Percentiles rank a stretch among this genome's conserved stretches.
Conservation (phyloP, 2,329 filamentous ascomycete species). For the Hirsutella minnesotensis region DNA sequence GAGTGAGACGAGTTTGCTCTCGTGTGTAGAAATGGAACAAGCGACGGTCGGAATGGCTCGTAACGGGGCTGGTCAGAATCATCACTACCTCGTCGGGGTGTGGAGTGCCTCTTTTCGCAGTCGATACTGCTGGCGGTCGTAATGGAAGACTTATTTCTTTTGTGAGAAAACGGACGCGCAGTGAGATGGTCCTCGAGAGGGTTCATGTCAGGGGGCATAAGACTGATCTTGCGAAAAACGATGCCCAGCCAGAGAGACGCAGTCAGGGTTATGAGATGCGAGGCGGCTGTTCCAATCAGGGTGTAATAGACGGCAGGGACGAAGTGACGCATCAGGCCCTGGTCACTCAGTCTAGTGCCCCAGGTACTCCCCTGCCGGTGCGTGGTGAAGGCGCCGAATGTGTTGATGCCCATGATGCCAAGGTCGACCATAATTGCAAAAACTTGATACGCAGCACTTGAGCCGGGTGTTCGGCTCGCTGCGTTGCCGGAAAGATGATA, state of each 20-base stretch:
- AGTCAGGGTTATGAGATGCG: constrained; percentile 60
- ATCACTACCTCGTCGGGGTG: constrained; percentile 10
- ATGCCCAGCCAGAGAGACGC: constrained; percentile 65
- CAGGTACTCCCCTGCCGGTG: constrained; percentile 39
- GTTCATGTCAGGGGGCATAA: constrained; percentile 88
- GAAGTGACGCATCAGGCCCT: constrained; percentile 45
- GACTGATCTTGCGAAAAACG: constrained; percentile 71
- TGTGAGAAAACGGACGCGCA: constrained; percentile 51
- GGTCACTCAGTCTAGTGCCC: constrained; percentile 53
- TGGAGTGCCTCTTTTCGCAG: constrained; percentile 49
- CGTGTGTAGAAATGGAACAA: constrained; percentile 63
- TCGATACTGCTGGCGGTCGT: constrained; percentile 29
- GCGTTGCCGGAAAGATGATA: constrained; percentile 67
- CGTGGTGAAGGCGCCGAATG: constrained; percentile 37
- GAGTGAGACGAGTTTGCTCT: constrained; percentile 40
- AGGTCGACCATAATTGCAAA: constrained; percentile 68
- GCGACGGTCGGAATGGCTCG: constrained; percentile 14
- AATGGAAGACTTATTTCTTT: constrained; percentile 56
- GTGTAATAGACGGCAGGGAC: constrained; percentile 57
- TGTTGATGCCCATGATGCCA: constrained; percentile 40
- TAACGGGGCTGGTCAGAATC: not conserved
- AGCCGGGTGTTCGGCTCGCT: constrained; percentile 60
- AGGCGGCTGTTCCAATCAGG: constrained; percentile 47
- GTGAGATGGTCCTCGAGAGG: constrained; percentile 81
- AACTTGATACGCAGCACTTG: constrained; percentile 78